Evolutionary conservation across 2,329 filamentous ascomycete species (phyloP), one percentile per base, ranked within the genome.

Genomic region (Aureobasidium vineae): DNA sequence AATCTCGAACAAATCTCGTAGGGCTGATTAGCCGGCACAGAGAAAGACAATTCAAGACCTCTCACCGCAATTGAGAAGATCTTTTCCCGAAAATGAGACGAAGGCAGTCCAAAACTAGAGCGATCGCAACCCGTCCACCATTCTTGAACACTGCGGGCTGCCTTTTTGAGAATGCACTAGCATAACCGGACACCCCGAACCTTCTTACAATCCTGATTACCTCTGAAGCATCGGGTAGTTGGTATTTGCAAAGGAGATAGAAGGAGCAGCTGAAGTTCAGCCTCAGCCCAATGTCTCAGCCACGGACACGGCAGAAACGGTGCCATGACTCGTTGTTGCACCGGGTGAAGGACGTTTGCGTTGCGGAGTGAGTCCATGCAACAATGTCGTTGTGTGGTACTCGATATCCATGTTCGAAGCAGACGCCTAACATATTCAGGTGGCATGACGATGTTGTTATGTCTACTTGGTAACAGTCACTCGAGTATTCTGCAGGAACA

Each of bases 401-500:
- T 31, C 28, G 28, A 31, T 1, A 31, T 31, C 5, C 28, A 31
- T 5, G 5, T 31, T 31, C 28, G 28, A 6, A 31, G 6, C 3
- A 1, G n/a, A 54, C 3, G 33, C 40, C n/a, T n/a, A 40, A 54
- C 33, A 26, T 1, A 4, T 23, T 11, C 38, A 11, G 33, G 7
- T 31, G 28, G 28, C 28, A 31, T 31, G 1, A 31, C 1, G 7
- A 31, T 6, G 7, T 54, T 26, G 52, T 23, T 40, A 2, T 1
- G 15, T 40, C 21, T 40, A 38, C 52, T 26, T 54, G 52, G 5
- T 23, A n/a, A 38, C 33, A 54, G 33, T 31, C 28, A 31, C 28
- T 31, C 28, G 7, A 31, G 52, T 38, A 54, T 4, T 54, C 52
- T 54, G 52, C 52, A 54, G 52, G 52, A 54, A 54, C 52, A 54